Base-by-base conservation (phyloP, 208 protist genomes). In the Vickermania ingenoplastis region DNA sequence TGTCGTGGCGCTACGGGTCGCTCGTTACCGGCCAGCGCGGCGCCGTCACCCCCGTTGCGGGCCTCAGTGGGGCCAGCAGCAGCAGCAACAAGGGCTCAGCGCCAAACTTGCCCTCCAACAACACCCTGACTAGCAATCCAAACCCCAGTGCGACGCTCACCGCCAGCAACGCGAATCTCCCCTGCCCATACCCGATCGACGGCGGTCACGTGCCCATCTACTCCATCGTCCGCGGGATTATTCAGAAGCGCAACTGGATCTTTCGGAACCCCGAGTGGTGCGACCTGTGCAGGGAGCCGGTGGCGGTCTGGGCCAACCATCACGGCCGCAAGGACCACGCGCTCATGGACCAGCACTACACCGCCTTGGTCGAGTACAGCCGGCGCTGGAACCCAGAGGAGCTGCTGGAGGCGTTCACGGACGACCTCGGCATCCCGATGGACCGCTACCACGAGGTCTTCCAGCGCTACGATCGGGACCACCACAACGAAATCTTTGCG, bases 301-400 rank as follows among this genome's bases (percentile, higher is more conserved):
- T 92, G 11, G 76, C 69, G 26, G 58, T 87, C 17, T 96, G 90
- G 90, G 67, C 90, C 53, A 89, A 94, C 62, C 90, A 96, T 65
- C 71, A 82, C 24, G 81, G 90, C 41, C 75, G 87, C 31, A 93
- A 94, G 59, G 90, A 96, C 53, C 90, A 96, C 73, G 83, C 86
- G 1, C 64, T 95, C 66, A 59, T 95, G 68, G 89, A 95, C 51
- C 63, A 85, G 61, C 86, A 95, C 71, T 95, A 95, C 79, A 87
- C 77, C 29, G 71, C 73, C 23, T 65, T 90, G 57, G 76, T 87
- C 11, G 85, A 91, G 57, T 92, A 63, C 60, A 71, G 66, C 36
- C 75, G 85, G 22, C 83, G 89, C 7, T 95, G 85, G 84, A 89
- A 89, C 63, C 83, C 89, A 2, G 69, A 90, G 61, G 63, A 57